These are phyloP conservation scores for Dryas integrifolia DNA, from an alignment of 331 rosid genomes.

Conservation along the genomic window DNA sequence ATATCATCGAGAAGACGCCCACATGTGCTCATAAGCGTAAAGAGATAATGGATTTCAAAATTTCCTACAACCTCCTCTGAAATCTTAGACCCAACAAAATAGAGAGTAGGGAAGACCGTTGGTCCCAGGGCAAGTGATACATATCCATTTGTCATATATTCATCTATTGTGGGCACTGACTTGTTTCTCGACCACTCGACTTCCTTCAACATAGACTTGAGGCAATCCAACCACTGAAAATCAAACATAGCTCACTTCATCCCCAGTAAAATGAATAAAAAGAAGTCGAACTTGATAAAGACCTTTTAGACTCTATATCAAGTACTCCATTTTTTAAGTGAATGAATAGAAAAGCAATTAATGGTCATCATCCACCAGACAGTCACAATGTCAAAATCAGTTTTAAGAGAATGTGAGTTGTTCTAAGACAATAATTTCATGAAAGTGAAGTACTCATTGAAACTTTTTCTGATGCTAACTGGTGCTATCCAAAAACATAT, in stretches of 20 bases:
- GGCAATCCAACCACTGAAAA: constrained; percentile 73
- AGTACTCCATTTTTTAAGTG: neutral
- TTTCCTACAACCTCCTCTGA: constrained; percentile 35
- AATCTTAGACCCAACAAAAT: constrained; percentile 72
- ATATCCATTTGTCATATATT: constrained; percentile 63
- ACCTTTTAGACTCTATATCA: neutral
- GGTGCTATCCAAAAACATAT: neutral
- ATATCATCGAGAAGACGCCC: constrained; percentile 85
- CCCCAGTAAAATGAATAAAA: neutral
- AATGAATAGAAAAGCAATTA: too few species aligned
- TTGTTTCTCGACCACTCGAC: constrained; percentile 58
- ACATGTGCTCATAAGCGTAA: constrained; percentile 49
- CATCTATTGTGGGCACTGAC: constrained; percentile 54
- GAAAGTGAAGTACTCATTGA: neutral
- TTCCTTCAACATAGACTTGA: constrained; percentile 66
- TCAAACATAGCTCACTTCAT: constrained; percentile 12
- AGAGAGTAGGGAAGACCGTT: constrained; percentile 72
- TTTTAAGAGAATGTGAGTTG: neutral
- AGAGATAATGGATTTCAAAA: constrained; percentile 44
- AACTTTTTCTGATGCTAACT: neutral
- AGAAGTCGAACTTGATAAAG: neutral
- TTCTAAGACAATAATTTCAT: neutral
- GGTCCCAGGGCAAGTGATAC: constrained; percentile 72
- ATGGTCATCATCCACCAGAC: too few species aligned
- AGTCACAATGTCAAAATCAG: neutral